These are phyloP conservation scores for Rhizopus delemar DNA, from an alignment of 371 early-diverging fungal genomes.

Conservation along the genomic window DNA sequence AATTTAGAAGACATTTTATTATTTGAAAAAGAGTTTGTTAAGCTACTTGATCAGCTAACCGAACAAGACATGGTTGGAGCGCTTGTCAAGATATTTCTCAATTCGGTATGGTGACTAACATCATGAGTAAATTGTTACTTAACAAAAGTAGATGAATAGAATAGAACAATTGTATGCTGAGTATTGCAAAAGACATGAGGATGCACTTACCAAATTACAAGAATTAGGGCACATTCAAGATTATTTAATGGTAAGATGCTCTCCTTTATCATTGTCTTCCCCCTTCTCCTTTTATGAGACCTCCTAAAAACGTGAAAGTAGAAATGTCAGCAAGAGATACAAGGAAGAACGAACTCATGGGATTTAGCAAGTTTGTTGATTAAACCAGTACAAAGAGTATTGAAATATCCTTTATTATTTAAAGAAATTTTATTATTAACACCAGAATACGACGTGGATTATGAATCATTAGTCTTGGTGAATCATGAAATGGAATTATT, in stretches of 20 bases:
- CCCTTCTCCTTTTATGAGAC: constrained; percentile 4
- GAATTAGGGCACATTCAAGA: constrained; percentile 57
- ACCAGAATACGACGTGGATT: constrained; percentile 58
- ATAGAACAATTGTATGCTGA: constrained; percentile 68
- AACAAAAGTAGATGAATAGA: constrained; percentile 32
- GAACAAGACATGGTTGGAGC: background rate
- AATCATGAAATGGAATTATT: constrained; percentile 59
- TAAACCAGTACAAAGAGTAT: constrained; percentile 91
- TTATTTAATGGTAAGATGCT: constrained; percentile 53
- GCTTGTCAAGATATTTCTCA: background rate
- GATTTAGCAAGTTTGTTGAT: constrained; percentile 79
- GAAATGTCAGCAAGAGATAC: constrained; percentile 54
- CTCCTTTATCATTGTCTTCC: background rate
- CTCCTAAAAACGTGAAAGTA: constrained; percentile 9
- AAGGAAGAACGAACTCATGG: constrained; percentile 77
- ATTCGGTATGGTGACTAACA: background rate
- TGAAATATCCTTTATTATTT: constrained; percentile 80
- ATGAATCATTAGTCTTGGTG: constrained; percentile 47
- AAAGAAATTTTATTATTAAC: constrained; percentile 70
- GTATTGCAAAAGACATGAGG: constrained; percentile 79
- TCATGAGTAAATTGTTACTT: background rate
- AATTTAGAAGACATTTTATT: constrained; percentile 62
- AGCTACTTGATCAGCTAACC: constrained; percentile 21
- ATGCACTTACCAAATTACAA: constrained; percentile 59
- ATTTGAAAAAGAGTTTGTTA: constrained; percentile 50